Conservation (phyloP, 78 protist species). For the Dictyostelium capitatum region DNA sequence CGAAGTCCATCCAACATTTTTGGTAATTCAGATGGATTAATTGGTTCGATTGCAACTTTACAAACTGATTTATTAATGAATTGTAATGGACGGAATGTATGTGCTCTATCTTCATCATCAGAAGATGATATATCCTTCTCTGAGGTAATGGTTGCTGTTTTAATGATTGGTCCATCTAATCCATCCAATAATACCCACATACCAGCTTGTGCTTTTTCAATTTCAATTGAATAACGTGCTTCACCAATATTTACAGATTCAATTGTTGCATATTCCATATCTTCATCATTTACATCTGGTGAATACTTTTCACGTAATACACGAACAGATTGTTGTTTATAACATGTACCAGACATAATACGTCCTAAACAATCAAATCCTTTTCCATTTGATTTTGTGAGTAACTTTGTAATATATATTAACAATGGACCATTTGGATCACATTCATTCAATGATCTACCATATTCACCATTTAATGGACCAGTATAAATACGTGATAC, state of each 20-base stretch:
- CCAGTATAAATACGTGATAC: slow-evolving; percentile 87
- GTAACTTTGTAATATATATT: slow-evolving; percentile 90
- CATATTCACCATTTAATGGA: slow-evolving; percentile 73
- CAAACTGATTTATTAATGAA: slow-evolving; percentile 88
- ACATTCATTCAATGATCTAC: slow-evolving; percentile 81
- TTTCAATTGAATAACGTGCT: slow-evolving; percentile 90
- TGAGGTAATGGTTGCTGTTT: slow-evolving; percentile 92
- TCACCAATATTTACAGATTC: slow-evolving; percentile 80
- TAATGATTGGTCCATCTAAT: slow-evolving; percentile 91
- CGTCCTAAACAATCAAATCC: slow-evolving; percentile 92
- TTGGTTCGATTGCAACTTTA: slow-evolving; percentile 97
- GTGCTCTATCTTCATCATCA: slow-evolving; percentile 6
- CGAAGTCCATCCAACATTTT: slow-evolving; percentile 98
- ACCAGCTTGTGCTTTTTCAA: slow-evolving; percentile 93
- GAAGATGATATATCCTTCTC: not conserved
- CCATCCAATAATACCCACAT: slow-evolving; percentile 96
- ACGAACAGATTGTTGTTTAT: slow-evolving; percentile 46
- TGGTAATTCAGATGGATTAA: slow-evolving; percentile 97
- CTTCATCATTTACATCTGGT: slow-evolving; percentile 95
- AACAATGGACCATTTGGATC: slow-evolving; percentile 94
- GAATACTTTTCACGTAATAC: slow-evolving; percentile 97
- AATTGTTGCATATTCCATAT: slow-evolving; percentile 70
- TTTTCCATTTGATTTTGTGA: slow-evolving; percentile 68
- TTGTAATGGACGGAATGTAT: slow-evolving; percentile 79
- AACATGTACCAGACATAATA: slow-evolving; percentile 92